Base-by-base conservation (phyloP, 1,284 basidiomycete genomes). In the Irpex sp. region DNA sequence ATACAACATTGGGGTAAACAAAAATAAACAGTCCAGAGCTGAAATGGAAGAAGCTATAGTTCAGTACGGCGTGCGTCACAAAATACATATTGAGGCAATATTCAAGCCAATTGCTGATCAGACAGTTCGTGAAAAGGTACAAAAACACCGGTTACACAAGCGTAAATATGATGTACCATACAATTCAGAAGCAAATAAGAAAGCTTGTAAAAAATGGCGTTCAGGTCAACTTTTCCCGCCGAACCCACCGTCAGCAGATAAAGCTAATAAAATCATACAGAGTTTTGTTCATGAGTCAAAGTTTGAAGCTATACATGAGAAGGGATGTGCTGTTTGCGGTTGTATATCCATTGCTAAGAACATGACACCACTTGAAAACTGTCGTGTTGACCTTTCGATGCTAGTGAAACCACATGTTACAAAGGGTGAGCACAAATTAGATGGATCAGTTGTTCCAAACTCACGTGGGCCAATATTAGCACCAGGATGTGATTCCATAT, bases 281-380 rank as follows among this genome's bases (percentile, higher is more conserved):
- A 45, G 20, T 32, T 70, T 65, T 44, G 54, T 42, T 56, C 9
- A 71, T 9, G 73, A 67, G 6, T 22, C 70, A 2, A 3, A 22
- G 11, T 32, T 65, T 11, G 63, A 70, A 44, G 66, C 67, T 24
- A 24, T 72, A 38, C 13, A 67, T n/a, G 73, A 74, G 38, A 38
- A 24, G 15, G 67, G 68, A 44, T 74, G 73, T 70, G 62, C 70
- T 1, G 73, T 74, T 5, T 74, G 73, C 67, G 68, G 66, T 11
- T 45, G 42, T 20, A 43, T 74, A 10, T 56, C 66, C 13, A 20
- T 10, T 0, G 27, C 11, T 3, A 27, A 45, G 24, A 10, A 65
- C 4, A 32, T 66, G n/a, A 22, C 10, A 62, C 56, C 18, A 13
- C 18, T 67, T n/a, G 9, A 56, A 43, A 18, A 22, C 24, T 9